A percentile compares a stretch with the other conserved stretches of the same genome.
Evolutionary conservation across 2,329 filamentous ascomycete genomes (phyloP).

Genomic region (Xylariaceae sp.): DNA sequence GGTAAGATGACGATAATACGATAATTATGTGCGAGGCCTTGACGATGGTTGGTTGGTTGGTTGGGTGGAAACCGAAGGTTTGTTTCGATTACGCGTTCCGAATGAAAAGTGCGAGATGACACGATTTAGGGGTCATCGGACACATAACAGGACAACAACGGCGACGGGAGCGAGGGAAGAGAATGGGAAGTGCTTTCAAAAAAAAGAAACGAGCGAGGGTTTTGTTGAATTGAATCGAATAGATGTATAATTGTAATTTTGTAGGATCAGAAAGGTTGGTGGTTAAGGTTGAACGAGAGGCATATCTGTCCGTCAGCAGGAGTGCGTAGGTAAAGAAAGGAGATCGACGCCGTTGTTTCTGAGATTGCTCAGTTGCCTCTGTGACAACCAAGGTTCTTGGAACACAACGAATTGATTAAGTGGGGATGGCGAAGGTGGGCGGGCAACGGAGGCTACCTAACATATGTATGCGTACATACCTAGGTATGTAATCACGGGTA

Average conservation of each 20-base stretch:
- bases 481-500: not conserved
- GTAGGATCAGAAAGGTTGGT: not conserved
- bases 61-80: conserved; percentile 18
- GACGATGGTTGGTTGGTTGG: conserved; percentile 1
- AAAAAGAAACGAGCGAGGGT: not conserved
- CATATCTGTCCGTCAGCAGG: not conserved
- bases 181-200: conserved; percentile 4
- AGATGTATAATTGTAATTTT: too few relatives aligned
- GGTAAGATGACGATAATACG: not conserved
- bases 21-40: conserved; percentile 13
- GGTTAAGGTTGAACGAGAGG: not conserved
- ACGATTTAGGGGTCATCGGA: conserved; percentile 9
- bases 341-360: not conserved
- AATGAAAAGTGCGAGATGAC: conserved; percentile 2
- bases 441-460: not conserved
- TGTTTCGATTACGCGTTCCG: conserved; percentile 31
- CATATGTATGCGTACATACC: too few relatives aligned
- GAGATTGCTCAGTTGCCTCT: not conserved
- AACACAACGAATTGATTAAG: not conserved
- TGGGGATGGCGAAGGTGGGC: not conserved
- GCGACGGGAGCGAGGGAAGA: conserved; percentile 11
- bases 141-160: not conserved
- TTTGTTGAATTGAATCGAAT: not conserved
- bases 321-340: not conserved
- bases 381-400: not conserved